Base-by-base conservation (phyloP, 202 grass and related monocot genomes). In the Saccharum hybrid region DNA sequence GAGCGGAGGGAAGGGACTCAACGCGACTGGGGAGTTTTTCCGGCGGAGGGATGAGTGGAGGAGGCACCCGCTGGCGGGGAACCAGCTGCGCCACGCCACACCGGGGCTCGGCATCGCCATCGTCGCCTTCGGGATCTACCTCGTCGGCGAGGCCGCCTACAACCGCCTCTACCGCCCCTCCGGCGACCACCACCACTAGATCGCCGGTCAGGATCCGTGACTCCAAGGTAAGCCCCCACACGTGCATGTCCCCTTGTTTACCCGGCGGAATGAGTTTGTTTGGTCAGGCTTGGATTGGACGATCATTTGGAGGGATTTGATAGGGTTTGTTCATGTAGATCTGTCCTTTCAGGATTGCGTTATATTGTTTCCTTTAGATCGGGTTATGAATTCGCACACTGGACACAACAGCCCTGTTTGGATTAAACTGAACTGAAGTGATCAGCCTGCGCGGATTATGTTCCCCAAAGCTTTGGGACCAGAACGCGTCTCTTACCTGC, bases 71-170 rank as follows among this genome's bases (percentile, higher is more conserved):
- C 76, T 86, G 89, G 69, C 92, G 64, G 85, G 84, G 54, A 95
- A 98, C 83, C 89, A 98, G 76, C 56, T 98, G 75, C 96, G 96
- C 83, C 83, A 88, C 26, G 90, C 96, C 34, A 85, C 85, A 0
- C 96, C 93, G 6, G 96, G 96, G 26, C 87, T 98, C 72, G 96
- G 96, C 78, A 98, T 93, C 83, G 92, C 93, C 42, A 87, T 98
- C 81, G 91, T 98, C 85, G 93, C 96, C 70, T 98, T 95, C 71
- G 96, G 96, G 68, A 85, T 98, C 91, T 98, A 98, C 89, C 81
- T 98, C 75, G 90, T 89, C 60, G 90, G 88, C n/a, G 96, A 98
- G 85, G 85, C 90, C 41, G 85, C 91, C 83, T 98, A 95, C 91
- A 95, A 93, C 85, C 87, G 75, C 66, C 34, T 98, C 70, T 68